Evolutionary conservation across 139 green algal genomes (phyloP).

Genomic region (Chlorella sp.): DNA sequence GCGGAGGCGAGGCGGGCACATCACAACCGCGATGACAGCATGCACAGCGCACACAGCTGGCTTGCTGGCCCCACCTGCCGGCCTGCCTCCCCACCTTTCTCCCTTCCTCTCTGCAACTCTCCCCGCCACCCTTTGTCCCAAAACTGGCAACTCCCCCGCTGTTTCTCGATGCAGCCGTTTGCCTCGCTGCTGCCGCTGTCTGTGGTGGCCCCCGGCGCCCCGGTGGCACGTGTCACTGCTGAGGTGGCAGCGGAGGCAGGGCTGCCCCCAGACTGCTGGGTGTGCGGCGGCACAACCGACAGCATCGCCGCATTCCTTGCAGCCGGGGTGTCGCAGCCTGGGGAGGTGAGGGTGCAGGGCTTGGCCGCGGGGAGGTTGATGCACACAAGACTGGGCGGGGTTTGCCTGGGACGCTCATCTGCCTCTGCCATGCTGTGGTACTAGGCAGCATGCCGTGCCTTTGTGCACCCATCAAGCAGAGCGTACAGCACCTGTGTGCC

Average conservation of each 20-base stretch:
- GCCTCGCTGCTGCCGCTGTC: conserved; percentile 68
- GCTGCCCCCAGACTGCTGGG: conserved; percentile 56
- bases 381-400: too few relatives aligned
- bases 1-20: too few relatives aligned
- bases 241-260: conserved; percentile 47
- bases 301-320: conserved; percentile 96
- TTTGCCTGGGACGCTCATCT: neutral
- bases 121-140: neutral
- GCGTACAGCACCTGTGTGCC: too few relatives aligned
- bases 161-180: conserved; percentile 46
- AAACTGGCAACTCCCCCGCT: neutral
- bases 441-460: neutral
- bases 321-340: conserved; percentile 62
- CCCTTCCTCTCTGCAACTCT: neutral
- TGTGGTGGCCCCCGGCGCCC: conserved; percentile 74
- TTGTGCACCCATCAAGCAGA: neutral
- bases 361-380: neutral
- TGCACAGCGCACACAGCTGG: neutral
- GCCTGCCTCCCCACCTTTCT: neutral
- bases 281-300: conserved; percentile 76
- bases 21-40: neutral
- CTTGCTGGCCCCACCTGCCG: too few relatives aligned
- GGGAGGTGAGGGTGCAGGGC: conserved; percentile 58
- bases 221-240: conserved; percentile 60
- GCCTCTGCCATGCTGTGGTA: neutral